Percentiles rank a stretch among this genome's conserved stretches.
Conservation (phyloP, 768 basidiomycete genomes). For the Suillus hirtellus region DNA sequence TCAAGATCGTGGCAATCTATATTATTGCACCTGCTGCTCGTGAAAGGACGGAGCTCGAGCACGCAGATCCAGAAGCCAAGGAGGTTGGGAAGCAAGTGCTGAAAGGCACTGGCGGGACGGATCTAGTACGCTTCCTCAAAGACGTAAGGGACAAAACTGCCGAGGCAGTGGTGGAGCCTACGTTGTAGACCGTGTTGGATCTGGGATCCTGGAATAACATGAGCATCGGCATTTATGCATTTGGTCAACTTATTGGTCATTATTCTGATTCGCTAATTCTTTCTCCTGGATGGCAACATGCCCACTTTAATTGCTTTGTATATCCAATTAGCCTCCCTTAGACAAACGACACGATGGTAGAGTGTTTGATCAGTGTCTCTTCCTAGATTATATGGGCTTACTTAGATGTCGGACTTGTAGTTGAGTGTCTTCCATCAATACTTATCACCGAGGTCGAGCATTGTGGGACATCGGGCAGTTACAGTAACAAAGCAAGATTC, state of each 20-base stretch:
- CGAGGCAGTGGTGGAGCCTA: slow-evolving; percentile 36
- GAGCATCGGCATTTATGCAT: not conserved
- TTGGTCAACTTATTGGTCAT: not conserved
- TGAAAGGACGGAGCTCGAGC: slow-evolving; percentile 17
- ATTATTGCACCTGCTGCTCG: slow-evolving; percentile 66
- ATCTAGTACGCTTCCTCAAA: slow-evolving; percentile 75
- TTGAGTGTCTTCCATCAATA: not conserved
- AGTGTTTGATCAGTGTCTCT: not conserved
- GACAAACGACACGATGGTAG: not conserved
- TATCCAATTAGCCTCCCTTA: not conserved
- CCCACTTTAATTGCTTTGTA: not conserved
- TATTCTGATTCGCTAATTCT: not conserved
- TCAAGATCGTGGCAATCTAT: slow-evolving; percentile 72
- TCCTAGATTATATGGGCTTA: not conserved
- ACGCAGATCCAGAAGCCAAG: slow-evolving; percentile 9
- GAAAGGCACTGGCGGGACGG: slow-evolving; percentile 81
- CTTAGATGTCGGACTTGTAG: not conserved
- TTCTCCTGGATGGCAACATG: not conserved
- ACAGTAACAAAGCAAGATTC: not conserved
- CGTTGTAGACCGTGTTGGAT: not conserved
- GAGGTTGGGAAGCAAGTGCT: slow-evolving; percentile 31
- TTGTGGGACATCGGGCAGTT: not conserved
- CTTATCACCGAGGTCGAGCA: not conserved
- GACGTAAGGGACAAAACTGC: slow-evolving; percentile 68
- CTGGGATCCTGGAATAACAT: not conserved